Evolutionary conservation across 306 rosid species (phyloP).

Genomic region (Macrotyloma uniflorum): DNA sequence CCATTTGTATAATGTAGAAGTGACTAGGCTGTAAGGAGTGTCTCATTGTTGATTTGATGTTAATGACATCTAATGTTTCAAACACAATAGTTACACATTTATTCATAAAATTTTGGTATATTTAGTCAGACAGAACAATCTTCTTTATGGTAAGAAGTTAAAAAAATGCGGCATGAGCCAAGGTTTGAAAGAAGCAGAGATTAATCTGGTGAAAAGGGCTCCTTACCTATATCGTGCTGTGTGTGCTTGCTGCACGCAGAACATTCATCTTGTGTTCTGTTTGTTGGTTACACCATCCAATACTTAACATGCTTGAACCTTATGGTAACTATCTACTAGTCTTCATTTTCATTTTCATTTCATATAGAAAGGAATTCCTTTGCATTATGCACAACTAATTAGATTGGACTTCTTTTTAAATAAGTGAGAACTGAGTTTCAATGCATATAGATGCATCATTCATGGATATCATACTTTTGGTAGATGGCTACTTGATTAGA

Average conservation of each 20-base stretch:
- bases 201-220: neutral
- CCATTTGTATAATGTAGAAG: constrained; percentile 16
- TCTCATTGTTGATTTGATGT: constrained; percentile 1
- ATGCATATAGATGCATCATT: neutral
- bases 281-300: neutral
- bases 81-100: neutral
- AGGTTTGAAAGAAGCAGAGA: neutral
- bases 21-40: neutral
- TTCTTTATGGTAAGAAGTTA: neutral
- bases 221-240: neutral
- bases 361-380: neutral
- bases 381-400: constrained; percentile 11
- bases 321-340: neutral
- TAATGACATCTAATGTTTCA: neutral
- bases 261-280: neutral
- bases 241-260: neutral
- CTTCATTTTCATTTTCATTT: neutral
- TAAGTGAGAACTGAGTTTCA: constrained; percentile 6
- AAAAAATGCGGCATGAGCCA: neutral
- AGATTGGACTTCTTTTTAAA: neutral
- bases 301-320: neutral
- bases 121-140: neutral
- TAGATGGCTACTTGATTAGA: neutral
- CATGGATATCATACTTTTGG: neutral
- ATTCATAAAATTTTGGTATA: neutral